Base-by-base conservation (phyloP, 129 eudicot genomes). In the Tanacetum coccineum region DNA sequence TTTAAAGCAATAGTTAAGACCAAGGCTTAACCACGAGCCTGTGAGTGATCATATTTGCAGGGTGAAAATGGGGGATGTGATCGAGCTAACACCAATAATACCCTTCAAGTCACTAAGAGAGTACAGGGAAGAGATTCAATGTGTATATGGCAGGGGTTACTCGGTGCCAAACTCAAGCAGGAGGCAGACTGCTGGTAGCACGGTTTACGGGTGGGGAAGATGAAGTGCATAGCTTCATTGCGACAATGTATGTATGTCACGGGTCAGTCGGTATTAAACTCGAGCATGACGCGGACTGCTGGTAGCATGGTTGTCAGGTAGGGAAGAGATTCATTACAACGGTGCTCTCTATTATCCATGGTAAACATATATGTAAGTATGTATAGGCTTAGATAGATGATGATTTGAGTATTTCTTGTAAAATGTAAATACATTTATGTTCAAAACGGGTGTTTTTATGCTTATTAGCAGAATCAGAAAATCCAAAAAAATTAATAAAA, bases 121-220 rank as follows among this genome's bases (percentile, higher is more conserved):
- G n/a, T n/a, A n/a, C n/a, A n/a, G n/a, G n/a, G n/a, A n/a, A n/a
- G n/a, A n/a, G n/a, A n/a, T n/a, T n/a, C n/a, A n/a, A n/a, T n/a
- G n/a, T 89, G 95, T 12, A 86, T 93, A 86, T 42, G 79, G 83
- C 71, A 45, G 78, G 13, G 87, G 87, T 42, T 66, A 52, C 0
- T 68, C 80, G 0, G 79, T 75, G 1, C 14, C 69, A 42, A 60
- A 46, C 3, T 30, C 67, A 1, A 67, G 48, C 64, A 71, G 47
- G 56, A 51, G 53, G 66, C 71, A 48, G 44, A 66, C 59, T 17
- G 72, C 72, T 12, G 72, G 78, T 36, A 36, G 42, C 42, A 36
- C 6, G 50, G 61, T 52, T 30, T 57, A 46, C 50, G 66, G 78
- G 20, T 59, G 74, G 79, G 69, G 79, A 67, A 75, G 79, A 50